phyloP scores from a whole-genome alignment of 2,329 filamentous ascomycete species.

The Magnaporthiopsis rhizophila region DNA sequence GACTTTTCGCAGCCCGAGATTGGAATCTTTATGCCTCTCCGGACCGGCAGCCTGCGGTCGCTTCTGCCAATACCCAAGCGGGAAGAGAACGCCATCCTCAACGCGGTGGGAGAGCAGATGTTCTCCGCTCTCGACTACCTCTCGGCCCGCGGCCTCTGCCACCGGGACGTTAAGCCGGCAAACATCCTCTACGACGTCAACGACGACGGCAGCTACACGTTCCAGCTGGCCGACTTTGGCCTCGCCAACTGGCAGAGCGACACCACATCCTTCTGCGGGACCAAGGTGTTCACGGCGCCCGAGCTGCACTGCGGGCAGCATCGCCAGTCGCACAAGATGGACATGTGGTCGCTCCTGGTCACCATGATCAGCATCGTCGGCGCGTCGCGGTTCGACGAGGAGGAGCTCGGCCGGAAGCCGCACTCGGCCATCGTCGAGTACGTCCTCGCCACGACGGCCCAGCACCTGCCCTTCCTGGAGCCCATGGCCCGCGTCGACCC shows the following conservation, averaged over 20 bases:
- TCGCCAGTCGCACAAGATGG: constrained; percentile 19
- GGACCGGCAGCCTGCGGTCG: background rate
- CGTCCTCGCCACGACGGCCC: background rate
- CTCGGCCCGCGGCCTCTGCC: background rate
- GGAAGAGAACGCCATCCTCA: background rate
- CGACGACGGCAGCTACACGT: background rate
- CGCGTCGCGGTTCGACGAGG: background rate
- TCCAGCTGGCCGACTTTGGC: constrained; percentile 7
- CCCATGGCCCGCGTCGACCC: constrained; percentile 5
- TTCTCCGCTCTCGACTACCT: constrained; percentile 8
- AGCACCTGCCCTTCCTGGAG: background rate
- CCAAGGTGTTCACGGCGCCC: constrained; percentile 1
- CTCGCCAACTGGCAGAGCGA: constrained; percentile 2
- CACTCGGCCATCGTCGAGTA: background rate
- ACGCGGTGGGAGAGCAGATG: constrained; percentile 1
- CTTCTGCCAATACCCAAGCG: background rate
- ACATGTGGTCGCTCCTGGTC: constrained; percentile 25
- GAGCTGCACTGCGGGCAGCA: background rate
- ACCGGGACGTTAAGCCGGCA: constrained; percentile 1
- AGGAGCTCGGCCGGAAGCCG: background rate
- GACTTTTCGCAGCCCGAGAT: background rate
- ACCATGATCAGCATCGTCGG: constrained; percentile 19
- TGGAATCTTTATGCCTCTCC: background rate
- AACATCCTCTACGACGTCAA: constrained; percentile 1
- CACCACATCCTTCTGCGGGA: constrained; percentile 1